Percentiles rank a stretch among this genome's conserved stretches.
phyloP scores from a whole-genome alignment of 805 yeast species.

The Candida boleticola region DNA sequence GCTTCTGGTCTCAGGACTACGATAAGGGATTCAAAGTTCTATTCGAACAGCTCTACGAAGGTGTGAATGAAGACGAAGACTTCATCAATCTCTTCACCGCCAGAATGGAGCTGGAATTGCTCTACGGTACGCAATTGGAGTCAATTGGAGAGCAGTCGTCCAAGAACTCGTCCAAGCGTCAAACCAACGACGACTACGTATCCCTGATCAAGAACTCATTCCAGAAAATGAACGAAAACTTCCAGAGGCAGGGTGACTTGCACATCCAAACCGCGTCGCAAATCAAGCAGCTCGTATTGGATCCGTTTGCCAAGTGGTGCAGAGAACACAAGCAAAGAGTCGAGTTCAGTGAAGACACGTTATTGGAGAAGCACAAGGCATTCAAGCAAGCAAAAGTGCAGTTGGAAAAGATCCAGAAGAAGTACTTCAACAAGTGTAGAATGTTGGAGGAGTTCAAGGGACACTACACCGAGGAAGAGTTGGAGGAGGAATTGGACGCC shows the following conservation, averaged over 20 bases:
- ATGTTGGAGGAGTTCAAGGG: constrained; percentile 63
- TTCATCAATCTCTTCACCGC: constrained; percentile 62
- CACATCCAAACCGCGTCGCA: constrained; percentile 63
- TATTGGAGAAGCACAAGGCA: constrained; percentile 49
- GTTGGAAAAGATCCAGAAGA: constrained; percentile 60
- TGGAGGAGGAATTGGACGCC: constrained; percentile 26
- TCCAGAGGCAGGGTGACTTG: constrained; percentile 54
- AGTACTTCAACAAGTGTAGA: constrained; percentile 76
- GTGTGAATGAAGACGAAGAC: constrained; percentile 69
- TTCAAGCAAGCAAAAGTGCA: constrained; percentile 47
- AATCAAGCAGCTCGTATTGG: constrained; percentile 57
- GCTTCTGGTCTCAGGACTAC: constrained; percentile 75
- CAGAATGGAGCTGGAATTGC: constrained; percentile 69
- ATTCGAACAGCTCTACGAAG: constrained; percentile 55
- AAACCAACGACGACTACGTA: constrained; percentile 53
- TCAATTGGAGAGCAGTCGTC: constrained; percentile 38
- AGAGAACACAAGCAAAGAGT: constrained; percentile 68
- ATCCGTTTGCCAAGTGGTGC: constrained; percentile 76
- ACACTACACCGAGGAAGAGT: constrained; percentile 45
- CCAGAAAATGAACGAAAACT: constrained; percentile 53
- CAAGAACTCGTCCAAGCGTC: constrained; percentile 42
- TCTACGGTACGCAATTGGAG: constrained; percentile 58
- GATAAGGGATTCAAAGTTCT: constrained; percentile 50
- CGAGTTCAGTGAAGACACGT: constrained; percentile 54
- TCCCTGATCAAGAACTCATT: constrained; percentile 63